phyloP scores from a whole-genome alignment of 192 early-diverging fungal species.

The Backusella circina region DNA sequence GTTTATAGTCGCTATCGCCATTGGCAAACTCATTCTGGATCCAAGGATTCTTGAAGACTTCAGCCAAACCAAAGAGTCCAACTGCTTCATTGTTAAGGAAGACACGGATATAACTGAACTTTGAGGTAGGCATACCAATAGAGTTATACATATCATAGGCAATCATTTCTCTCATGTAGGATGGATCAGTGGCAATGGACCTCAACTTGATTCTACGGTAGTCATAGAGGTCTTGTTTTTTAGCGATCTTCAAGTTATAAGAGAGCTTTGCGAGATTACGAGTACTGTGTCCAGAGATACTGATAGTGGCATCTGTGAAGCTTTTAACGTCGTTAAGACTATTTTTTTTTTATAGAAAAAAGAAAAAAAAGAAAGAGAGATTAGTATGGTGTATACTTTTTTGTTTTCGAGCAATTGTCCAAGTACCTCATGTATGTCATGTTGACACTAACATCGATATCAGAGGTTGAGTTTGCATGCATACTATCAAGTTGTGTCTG shows the following conservation, averaged over 20 bases:
- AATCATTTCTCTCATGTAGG: constrained; percentile 2
- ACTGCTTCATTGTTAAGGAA: background rate
- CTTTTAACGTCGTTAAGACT: background rate
- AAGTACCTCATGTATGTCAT: constrained; percentile 12
- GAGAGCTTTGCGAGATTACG: background rate
- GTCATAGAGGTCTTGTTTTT: background rate
- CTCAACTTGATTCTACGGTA: constrained; percentile 6
- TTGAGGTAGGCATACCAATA: background rate
- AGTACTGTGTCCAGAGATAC: constrained; percentile 2
- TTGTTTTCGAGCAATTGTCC: no score
- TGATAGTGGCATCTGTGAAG: background rate
- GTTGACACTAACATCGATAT: background rate
- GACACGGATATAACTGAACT: background rate
- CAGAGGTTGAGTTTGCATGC: background rate
- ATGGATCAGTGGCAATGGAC: constrained; percentile 1
- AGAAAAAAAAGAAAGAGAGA: background rate
- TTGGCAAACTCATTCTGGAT: constrained; percentile 17
- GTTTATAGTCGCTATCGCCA: constrained; percentile 22
- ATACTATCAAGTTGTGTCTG: background rate
- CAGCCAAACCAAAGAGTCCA: constrained; percentile 7
- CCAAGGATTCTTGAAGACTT: constrained; percentile 36
- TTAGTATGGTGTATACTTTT: background rate
- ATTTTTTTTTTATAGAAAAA: no score
- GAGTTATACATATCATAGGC: background rate
- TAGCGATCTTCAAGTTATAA: background rate